These are phyloP conservation scores for Fusarium longipes DNA, from an alignment of 2,329 filamentous ascomycete genomes.

Conservation along the genomic window DNA sequence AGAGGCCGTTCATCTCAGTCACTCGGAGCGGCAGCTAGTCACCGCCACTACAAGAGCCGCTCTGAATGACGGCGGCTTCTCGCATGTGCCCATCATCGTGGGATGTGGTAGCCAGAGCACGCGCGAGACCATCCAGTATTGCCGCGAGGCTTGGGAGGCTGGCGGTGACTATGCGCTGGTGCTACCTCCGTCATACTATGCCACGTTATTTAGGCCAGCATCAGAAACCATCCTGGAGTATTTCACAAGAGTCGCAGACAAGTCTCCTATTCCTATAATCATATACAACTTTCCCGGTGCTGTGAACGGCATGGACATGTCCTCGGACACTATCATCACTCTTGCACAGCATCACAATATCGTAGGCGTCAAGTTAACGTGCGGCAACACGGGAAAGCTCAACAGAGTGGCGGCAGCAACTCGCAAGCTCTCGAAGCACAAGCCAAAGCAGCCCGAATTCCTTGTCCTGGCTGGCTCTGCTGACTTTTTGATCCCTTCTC, in stretches of 20 bases:
- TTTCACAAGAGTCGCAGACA: slow-evolving; percentile 73
- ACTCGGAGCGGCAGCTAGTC: slow-evolving; percentile 74
- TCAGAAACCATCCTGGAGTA: slow-evolving; percentile 68
- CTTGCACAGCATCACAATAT: slow-evolving; percentile 73
- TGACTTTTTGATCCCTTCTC: slow-evolving; percentile 76
- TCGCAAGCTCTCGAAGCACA: slow-evolving; percentile 52
- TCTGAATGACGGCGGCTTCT: slow-evolving; percentile 72
- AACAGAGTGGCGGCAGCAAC: slow-evolving; percentile 71
- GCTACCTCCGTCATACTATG: slow-evolving; percentile 82
- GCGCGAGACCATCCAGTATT: slow-evolving; percentile 76
- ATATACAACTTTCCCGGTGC: slow-evolving; percentile 78
- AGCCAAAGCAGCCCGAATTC: slow-evolving; percentile 58
- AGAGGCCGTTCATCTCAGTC: slow-evolving; percentile 82
- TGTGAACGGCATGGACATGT: slow-evolving; percentile 71
- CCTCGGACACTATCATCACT: slow-evolving; percentile 70
- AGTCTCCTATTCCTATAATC: slow-evolving; percentile 72
- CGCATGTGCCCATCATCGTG: slow-evolving; percentile 77
- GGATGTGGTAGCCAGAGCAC: slow-evolving; percentile 80
- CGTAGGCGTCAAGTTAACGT: slow-evolving; percentile 75
- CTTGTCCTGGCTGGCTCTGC: slow-evolving; percentile 78
- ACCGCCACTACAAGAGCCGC: slow-evolving; percentile 76
- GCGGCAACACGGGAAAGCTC: slow-evolving; percentile 76
- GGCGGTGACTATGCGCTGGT: slow-evolving; percentile 82
- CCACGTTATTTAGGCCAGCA: slow-evolving; percentile 68
- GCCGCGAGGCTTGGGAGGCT: slow-evolving; percentile 72